These are phyloP conservation scores for Licmophora abbreviata DNA, from an alignment of 108 stramenopile genomes.

Conservation along the genomic window DNA sequence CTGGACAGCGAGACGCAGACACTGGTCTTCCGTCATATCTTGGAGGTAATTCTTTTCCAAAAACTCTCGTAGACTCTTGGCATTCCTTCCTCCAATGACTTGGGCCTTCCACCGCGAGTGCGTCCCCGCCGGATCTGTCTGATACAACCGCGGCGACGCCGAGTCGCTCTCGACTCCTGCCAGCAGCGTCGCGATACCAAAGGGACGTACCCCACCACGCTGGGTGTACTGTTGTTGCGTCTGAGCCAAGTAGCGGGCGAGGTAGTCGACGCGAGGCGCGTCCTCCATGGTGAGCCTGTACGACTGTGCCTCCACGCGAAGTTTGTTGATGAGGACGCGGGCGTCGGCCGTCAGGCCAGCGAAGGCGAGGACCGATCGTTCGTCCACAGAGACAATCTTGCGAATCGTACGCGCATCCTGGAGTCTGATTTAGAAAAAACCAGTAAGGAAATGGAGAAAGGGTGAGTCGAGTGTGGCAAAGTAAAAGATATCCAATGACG, in stretches of 20 bases:
- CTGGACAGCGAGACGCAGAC: constrained; percentile 86
- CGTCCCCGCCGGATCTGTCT: constrained; percentile 99
- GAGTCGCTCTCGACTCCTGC: constrained; percentile 80
- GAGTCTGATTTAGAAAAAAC: constrained; percentile 34
- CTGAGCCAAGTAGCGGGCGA: constrained; percentile 93
- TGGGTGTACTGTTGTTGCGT: constrained; percentile 99
- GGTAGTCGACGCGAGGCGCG: constrained; percentile 95
- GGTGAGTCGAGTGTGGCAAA: not conserved
- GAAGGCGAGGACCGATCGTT: constrained; percentile 93
- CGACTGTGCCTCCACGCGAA: constrained; percentile 92
- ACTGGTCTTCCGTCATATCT: constrained; percentile 77
- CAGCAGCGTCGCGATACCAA: constrained; percentile 91
- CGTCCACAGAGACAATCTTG: constrained; percentile 96
- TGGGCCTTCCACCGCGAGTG: constrained; percentile 98
- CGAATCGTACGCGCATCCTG: constrained; percentile 98
- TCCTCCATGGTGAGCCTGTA: constrained; percentile 99
- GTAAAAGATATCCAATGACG: too few species aligned
- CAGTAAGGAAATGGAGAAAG: not conserved
- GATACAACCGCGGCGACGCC: constrained; percentile 57
- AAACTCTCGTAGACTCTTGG: constrained; percentile 94
- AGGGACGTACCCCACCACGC: constrained; percentile 98
- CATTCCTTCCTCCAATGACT: constrained; percentile 95
- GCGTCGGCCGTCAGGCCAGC: constrained; percentile 99
- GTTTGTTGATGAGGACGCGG: constrained; percentile 93
- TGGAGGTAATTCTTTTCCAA: constrained; percentile 94